A percentile compares a stretch with the other conserved stretches of the same genome.
These are phyloP conservation scores for Anisogramma anomala DNA, from an alignment of 2,329 filamentous ascomycete genomes.

Conservation along the genomic window DNA sequence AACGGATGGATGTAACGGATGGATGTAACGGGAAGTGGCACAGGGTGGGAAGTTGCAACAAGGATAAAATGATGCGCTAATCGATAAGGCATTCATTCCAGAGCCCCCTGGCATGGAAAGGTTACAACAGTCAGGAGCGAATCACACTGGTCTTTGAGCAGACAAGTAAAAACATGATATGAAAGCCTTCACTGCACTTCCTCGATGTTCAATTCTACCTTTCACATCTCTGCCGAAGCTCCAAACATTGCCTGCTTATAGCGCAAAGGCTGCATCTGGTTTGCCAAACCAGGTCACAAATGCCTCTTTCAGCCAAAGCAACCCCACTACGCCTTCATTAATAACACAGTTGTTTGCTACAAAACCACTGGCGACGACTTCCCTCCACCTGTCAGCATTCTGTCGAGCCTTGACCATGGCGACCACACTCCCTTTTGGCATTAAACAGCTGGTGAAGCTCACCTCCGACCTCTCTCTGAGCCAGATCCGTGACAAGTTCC, in stretches of 20 bases:
- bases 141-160: background rate
- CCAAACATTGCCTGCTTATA: background rate
- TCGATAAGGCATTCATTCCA: constrained; percentile 5
- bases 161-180: constrained; percentile 7
- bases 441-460: constrained; percentile 24
- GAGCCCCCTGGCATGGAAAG: too few species aligned
- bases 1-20: too few species aligned
- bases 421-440: constrained; percentile 15
- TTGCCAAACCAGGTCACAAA: constrained; percentile 1
- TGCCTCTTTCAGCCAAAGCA: constrained; percentile 9
- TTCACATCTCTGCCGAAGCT: background rate
- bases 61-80: background rate
- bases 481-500: constrained; percentile 31
- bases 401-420: constrained; percentile 10
- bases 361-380: background rate
- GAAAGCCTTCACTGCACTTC: constrained; percentile 9
- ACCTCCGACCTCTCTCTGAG: constrained; percentile 26
- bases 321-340: constrained; percentile 8
- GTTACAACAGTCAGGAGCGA: constrained; percentile 5
- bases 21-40: too few species aligned
- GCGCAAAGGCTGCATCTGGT: background rate
- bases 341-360: constrained; percentile 3
- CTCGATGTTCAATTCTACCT: background rate
- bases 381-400: constrained; percentile 5
- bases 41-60: background rate